Base-by-base conservation (phyloP, 495 filamentous ascomycete genomes). In the Paragyromitra xinjiangensis region DNA sequence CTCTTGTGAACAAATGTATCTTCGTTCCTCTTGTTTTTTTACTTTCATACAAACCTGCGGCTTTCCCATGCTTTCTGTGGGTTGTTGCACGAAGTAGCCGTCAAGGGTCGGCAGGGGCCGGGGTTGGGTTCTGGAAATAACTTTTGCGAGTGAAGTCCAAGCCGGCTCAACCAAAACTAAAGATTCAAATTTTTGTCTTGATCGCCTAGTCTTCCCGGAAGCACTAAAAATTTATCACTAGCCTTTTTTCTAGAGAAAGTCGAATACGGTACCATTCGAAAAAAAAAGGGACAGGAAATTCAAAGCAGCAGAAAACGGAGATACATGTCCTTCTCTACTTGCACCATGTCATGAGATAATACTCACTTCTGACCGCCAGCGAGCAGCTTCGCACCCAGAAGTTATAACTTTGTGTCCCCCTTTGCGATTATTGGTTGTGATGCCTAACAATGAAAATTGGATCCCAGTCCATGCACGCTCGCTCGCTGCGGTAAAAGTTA, bases 101-200 rank as follows among this genome's bases (percentile, higher is more conserved):
- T 66, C 71, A 66, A 69, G 55, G 72, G 55, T 69, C 44, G 59
- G 68, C 51, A 39, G 59, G 48, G 24, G 69, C 59, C 48, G 59
- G 68, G 66, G 66, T 29, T 72, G 56, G 72, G 42, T 42, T 77
- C 74, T 77, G 69, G 69, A 77, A 77, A 77, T 73, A 77, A 69
- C 66, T 61, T 56, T 63, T 75, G 44, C 48, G 53, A 59, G 22
- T 56, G 62, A 69, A 63, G 58, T 14, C 14, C 22, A 44, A 26
- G 67, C 67, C 53, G 11, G 55, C 53, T 58, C 66, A 59, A 58
- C 37, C 55, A 22, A 22, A 51, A 16, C 56, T 8, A 64, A 44
- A 34, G 19, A 11, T 69, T 22, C 22, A 44, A 44, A 26, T 26
- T 73, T 29, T 66, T 42, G 11, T 48, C 56, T 9, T 40, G 45